Percentiles rank a stretch among this genome's conserved stretches.
These are phyloP conservation scores for Talaromyces verruculosus DNA, from an alignment of 2,329 filamentous ascomycete species.

Conservation along the genomic window DNA sequence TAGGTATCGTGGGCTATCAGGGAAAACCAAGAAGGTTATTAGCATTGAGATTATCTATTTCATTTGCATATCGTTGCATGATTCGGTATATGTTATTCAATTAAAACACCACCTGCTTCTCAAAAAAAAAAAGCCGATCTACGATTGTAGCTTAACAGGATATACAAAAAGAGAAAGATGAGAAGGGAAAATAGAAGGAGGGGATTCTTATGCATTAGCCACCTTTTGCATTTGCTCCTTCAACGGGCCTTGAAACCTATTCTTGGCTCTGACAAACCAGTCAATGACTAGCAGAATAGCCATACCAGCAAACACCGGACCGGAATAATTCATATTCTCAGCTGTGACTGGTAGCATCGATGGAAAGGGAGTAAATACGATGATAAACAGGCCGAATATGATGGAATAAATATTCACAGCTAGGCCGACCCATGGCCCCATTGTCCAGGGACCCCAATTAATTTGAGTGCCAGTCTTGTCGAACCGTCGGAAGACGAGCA, in stretches of 20 bases:
- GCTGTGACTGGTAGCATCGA: conserved; percentile 33
- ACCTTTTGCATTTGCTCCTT: conserved; percentile 16
- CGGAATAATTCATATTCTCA: conserved; percentile 42
- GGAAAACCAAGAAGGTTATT: neutral
- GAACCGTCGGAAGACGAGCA: conserved; percentile 38
- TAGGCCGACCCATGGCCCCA: conserved; percentile 20
- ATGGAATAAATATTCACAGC: conserved; percentile 39
- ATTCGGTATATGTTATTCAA: neutral
- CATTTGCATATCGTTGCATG: neutral
- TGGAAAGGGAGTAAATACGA: conserved; percentile 34
- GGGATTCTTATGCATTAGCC: neutral
- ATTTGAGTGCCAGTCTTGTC: conserved; percentile 24
- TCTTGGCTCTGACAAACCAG: conserved; percentile 20
- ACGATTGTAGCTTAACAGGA: neutral
- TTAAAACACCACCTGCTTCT: neutral
- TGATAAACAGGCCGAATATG: conserved; percentile 34
- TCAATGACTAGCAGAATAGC: conserved; percentile 21
- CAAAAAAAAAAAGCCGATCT: neutral
- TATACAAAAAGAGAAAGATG: neutral
- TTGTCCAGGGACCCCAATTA: conserved; percentile 30
- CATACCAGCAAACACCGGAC: conserved; percentile 35
- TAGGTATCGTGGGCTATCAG: neutral
- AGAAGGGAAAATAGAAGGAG: too few relatives aligned
- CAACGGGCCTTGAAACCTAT: conserved; percentile 18
- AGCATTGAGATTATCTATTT: neutral